Conservation (phyloP, 1,284 basidiomycete species). For the Tilletia caries region DNA sequence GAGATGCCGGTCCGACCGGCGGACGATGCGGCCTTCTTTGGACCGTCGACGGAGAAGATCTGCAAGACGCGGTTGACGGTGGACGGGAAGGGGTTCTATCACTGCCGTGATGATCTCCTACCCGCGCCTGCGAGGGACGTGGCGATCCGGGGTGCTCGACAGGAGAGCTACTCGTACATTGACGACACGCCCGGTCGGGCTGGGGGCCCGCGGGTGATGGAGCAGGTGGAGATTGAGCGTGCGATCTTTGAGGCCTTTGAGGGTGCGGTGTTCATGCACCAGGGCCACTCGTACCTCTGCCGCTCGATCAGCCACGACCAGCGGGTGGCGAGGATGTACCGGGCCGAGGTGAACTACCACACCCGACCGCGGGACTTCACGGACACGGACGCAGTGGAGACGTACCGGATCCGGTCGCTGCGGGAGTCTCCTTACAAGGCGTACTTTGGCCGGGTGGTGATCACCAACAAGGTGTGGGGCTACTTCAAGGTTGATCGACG, state of each 20-base stretch:
- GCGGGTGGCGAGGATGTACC: slow-evolving; percentile 68
- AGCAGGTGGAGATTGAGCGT: slow-evolving; percentile 80
- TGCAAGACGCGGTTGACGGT: slow-evolving; percentile 62
- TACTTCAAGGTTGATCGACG: slow-evolving; percentile 51
- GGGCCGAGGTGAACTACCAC: slow-evolving; percentile 76
- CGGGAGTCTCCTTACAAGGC: slow-evolving; percentile 62
- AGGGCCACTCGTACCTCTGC: slow-evolving; percentile 60
- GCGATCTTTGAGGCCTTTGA: slow-evolving; percentile 75
- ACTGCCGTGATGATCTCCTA: slow-evolving; percentile 71
- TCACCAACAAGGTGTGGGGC: slow-evolving; percentile 71
- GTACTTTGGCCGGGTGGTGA: slow-evolving; percentile 70
- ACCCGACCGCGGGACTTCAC: slow-evolving; percentile 65
- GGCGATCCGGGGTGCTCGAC: slow-evolving; percentile 71
- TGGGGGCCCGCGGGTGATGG: slow-evolving; percentile 63
- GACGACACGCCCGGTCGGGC: slow-evolving; percentile 61
- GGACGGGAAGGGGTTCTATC: slow-evolving; percentile 70
- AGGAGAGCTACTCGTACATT: slow-evolving; percentile 74
- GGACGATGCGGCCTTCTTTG: slow-evolving; percentile 73
- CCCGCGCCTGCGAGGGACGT: slow-evolving; percentile 73
- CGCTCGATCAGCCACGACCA: slow-evolving; percentile 77
- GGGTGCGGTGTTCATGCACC: slow-evolving; percentile 57
- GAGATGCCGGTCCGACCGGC: slow-evolving; percentile 72
- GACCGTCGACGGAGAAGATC: slow-evolving; percentile 58
- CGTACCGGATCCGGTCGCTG: slow-evolving; percentile 71
- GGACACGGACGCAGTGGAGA: slow-evolving; percentile 74